Evolutionary conservation across 1,284 basidiomycete genomes (phyloP), one percentile per base, ranked within the genome.

Genomic region (Puccinia hordei): DNA sequence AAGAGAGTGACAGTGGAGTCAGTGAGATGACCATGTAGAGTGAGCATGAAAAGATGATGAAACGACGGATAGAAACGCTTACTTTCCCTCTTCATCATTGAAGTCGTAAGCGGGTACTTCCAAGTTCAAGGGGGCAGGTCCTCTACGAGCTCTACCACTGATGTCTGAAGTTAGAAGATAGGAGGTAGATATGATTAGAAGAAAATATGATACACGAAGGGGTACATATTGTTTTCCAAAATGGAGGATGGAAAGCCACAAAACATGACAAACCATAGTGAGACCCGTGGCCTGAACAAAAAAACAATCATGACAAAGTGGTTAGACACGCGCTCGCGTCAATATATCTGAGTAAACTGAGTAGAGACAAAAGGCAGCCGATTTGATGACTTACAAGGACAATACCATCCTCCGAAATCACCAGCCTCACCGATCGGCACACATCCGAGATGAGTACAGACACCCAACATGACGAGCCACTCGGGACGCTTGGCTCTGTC

Each of bases 381-480:
- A 4, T 41, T 41, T 12, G 41, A 44, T 46, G 30, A 68, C 73
- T 44, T 59, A 76, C 75, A 82, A 75, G 49, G 68, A 72, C 75
- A 83, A 72, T 82, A 88, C 95, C 95, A 98, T 87, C 95, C 96
- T 88, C 95, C 95, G 86, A 90, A 99, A 87, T 99, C 96, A 87
- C 96, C 95, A 82, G 95, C 92, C 88, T 98, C 82, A 80, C 88
- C 88, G 83, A 99, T 98, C 82, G 97, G 97, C 76, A 99, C 97
- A 89, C 97, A 99, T 87, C 97, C 96, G 83, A 99, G 88, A 88
- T 99, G 97, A 59, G 97, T 99, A 91, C 96, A 98, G 82, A 98
- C 94, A 85, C 95, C 95, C 76, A 97, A 87, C 95, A 97, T 97
- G 87, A 97, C 91, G 83, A 97, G 88, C 97, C 96, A 99, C 87